Evolutionary conservation across 2,329 filamentous ascomycete genomes (phyloP).

Genomic region (Camillea tinctor): DNA sequence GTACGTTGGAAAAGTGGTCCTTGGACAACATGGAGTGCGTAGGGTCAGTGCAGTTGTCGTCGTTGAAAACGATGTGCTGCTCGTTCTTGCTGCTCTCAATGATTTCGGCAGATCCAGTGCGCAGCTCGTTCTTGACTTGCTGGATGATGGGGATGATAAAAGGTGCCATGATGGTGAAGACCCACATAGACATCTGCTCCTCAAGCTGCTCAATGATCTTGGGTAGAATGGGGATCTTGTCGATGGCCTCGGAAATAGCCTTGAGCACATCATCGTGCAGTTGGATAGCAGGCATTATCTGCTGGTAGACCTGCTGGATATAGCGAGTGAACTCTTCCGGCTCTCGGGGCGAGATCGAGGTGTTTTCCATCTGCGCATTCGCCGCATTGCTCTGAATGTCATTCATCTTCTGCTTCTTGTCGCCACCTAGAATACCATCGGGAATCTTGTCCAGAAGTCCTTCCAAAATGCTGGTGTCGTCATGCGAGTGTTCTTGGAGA

Average conservation of each 20-base stretch:
- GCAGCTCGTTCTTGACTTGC: conserved; percentile 84
- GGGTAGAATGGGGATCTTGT: conserved; percentile 81
- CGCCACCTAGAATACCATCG: conserved; percentile 72
- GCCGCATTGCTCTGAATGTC: conserved; percentile 76
- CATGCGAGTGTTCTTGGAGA: conserved; percentile 62
- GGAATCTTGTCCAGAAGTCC: conserved; percentile 81
- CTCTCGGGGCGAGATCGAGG: conserved; percentile 71
- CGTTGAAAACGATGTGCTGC: conserved; percentile 82
- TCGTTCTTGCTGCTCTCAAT: conserved; percentile 81
- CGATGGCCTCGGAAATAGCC: conserved; percentile 71
- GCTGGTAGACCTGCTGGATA: conserved; percentile 67
- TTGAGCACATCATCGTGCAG: conserved; percentile 90
- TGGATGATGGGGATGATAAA: conserved; percentile 82
- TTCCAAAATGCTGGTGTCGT: conserved; percentile 72
- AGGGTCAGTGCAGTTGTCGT: conserved; percentile 74
- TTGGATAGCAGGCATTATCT: conserved; percentile 86
- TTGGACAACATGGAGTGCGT: conserved; percentile 96
- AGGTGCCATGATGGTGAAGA: conserved; percentile 87
- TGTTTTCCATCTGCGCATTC: conserved; percentile 72
- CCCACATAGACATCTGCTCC: conserved; percentile 84
- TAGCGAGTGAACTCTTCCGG: conserved; percentile 84
- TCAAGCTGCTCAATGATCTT: conserved; percentile 83
- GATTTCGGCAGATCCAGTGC: conserved; percentile 81
- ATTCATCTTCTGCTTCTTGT: conserved; percentile 73
- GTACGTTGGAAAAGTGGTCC: conserved; percentile 85